These are phyloP conservation scores for Wallacemonas sp. DNA, from an alignment of 208 protist species.

Conservation along the genomic window DNA sequence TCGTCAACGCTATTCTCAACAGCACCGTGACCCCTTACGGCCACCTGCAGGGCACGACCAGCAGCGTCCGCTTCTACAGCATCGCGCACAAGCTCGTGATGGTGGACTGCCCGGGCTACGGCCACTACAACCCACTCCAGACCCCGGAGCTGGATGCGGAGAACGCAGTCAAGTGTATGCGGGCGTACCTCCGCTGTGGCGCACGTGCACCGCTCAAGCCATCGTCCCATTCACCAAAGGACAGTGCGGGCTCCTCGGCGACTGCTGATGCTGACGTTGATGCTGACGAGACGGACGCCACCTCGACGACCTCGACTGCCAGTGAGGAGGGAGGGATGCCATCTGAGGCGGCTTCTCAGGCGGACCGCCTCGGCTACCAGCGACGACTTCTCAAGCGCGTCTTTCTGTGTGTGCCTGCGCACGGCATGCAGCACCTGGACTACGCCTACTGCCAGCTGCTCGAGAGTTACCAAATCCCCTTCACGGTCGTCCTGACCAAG, in stretches of 20 bases:
- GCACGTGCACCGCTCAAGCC: slow-evolving; percentile 10
- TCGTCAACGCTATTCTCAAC: slow-evolving; percentile 88
- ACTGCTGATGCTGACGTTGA: not conserved
- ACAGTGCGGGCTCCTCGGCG: not conserved
- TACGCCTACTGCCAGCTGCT: slow-evolving; percentile 71
- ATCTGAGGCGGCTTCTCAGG: not conserved
- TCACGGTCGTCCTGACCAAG: slow-evolving; percentile 87
- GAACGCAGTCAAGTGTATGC: slow-evolving; percentile 74
- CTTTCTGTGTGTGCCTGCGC: slow-evolving; percentile 78
- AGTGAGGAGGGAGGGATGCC: not conserved
- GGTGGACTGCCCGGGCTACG: slow-evolving; percentile 89
- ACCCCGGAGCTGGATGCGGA: slow-evolving; percentile 63
- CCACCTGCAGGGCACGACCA: slow-evolving; percentile 83
- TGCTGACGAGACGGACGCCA: not conserved
- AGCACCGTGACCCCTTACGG: slow-evolving; percentile 82
- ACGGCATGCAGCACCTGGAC: slow-evolving; percentile 80
- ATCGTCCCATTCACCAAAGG: too few relatives aligned
- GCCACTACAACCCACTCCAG: slow-evolving; percentile 76
- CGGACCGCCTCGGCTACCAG: slow-evolving; percentile 3
- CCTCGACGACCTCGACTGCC: too few relatives aligned
- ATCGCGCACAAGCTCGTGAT: slow-evolving; percentile 65
- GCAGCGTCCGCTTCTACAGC: slow-evolving; percentile 75
- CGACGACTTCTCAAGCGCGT: slow-evolving; percentile 72
- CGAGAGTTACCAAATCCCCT: slow-evolving; percentile 64
- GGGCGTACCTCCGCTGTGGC: slow-evolving; percentile 50